These are phyloP conservation scores for Colletotrichum liaoningense DNA, from an alignment of 2,329 filamentous ascomycete genomes.

Conservation along the genomic window DNA sequence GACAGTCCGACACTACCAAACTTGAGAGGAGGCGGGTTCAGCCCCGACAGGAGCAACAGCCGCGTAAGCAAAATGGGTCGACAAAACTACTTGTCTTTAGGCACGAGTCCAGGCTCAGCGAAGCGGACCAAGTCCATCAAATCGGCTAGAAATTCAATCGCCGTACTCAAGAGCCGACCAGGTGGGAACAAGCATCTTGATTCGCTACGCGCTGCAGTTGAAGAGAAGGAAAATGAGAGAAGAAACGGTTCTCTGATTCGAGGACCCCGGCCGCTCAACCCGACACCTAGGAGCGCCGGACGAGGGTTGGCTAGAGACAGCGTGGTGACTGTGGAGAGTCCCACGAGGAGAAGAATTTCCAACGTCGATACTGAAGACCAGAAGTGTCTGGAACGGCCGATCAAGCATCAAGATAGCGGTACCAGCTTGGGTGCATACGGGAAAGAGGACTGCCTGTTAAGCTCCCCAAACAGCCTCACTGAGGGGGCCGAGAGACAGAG, in stretches of 20 bases:
- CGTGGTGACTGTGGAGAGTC: not conserved
- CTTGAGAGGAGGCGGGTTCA: conserved; percentile 52
- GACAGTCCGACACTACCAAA: conserved; percentile 53
- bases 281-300: conserved; percentile 13
- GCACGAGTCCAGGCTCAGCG: conserved; percentile 38
- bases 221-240: conserved; percentile 31
- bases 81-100: conserved; percentile 55
- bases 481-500: not conserved
- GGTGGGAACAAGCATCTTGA: conserved; percentile 4
- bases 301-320: conserved; percentile 11
- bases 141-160: conserved; percentile 20
- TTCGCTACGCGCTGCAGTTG: not conserved
- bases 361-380: not conserved
- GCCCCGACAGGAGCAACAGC: conserved; percentile 47
- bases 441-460: conserved; percentile 56
- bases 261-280: conserved; percentile 10
- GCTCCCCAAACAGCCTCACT: conserved; percentile 51
- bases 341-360: not conserved
- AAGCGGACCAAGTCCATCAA: conserved; percentile 17
- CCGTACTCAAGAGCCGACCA: conserved; percentile 13
- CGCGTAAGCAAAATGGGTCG: conserved; percentile 48
- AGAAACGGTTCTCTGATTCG: not conserved
- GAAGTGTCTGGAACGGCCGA: not conserved
- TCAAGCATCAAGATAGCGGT: conserved; percentile 42
- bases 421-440: conserved; percentile 59